Base-by-base conservation (phyloP, 805 yeast genomes). In the Saccharomycopsis babjevae region DNA sequence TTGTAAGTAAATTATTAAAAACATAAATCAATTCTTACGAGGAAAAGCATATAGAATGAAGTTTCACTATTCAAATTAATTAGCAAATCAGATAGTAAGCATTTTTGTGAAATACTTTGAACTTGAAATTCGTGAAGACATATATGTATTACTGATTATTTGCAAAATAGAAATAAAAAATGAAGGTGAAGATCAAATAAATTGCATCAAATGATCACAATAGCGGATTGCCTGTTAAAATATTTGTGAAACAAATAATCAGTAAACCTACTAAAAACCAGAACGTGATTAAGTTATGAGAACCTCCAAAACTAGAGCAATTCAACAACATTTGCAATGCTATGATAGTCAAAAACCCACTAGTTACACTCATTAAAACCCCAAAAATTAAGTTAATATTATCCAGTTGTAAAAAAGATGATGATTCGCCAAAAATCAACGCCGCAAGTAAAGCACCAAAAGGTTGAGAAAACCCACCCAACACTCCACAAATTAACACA, bases 391-490 rank as follows among this genome's bases (percentile, higher is more conserved):
- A 69, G 64, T 78, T 68, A 39, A 77, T 71, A 39, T 70, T 67
- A 11, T 70, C 68, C 16, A 75, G 73, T 32, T 76, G 72, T 0
- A 72, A 67, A 43, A 72, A 68, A 58, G 72, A 73, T 40, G 73
- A 68, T 32, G 67, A 68, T 32, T 74, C 74, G 10, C 74, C 73
- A 59, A 81, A 73, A 38, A 86, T 75, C 5, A 80, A 65, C 66
- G 78, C 79, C 0, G 96, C 97, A 1, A 86, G 63, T 0, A 86
- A 66, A 0, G 97, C 98, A 22, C 99, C 99, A 18, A 89, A 65
- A 0, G 97, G 97, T 69, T 92, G 97, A 1, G 97, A 84, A 1
- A 83, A 76, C 0, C 93, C 92, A 3, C 97, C 97, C 18, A 93
- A 73, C 0, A 85, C 59, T 1, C 88, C 83, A 16, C 92, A 80